Evolutionary conservation across 805 yeast genomes (phyloP), one percentile per base, ranked within the genome.

Genomic region (Saturnispora gosingensis): DNA sequence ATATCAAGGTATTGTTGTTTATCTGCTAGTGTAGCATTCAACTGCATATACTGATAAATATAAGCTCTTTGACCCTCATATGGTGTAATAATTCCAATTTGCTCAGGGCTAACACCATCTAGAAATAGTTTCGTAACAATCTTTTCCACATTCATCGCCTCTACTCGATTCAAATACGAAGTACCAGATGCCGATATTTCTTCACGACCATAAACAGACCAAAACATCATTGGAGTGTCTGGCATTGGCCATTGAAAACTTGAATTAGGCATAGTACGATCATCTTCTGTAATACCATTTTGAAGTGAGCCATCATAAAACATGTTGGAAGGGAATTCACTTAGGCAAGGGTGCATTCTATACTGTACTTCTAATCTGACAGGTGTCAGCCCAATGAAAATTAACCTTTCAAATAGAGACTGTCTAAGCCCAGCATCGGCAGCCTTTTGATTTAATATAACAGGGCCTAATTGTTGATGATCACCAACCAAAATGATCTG

Each of bases 391-490:
- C 96, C 96, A 54, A 88, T 74, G 13, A 82, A 72, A 36, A 90
- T 83, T 54, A 90, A 72, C 59, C 98, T 77, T 67, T 91, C 97
- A 67, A 90, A 90, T 49, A 90, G 70, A 1, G 97, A 88, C 63
- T 87, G 95, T 54, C 77, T 78, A 51, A 91, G 74, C 24, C 97
- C 97, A 0, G 96, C 96, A 55, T 83, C 83, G 16, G 84, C 88
- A 3, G 96, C 96, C 58, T 77, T 76, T 59, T 80, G 78, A 58
- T 87, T 88, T 51, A 87, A 67, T 46, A 91, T 84, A 24, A 89
- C 95, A 0, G 98, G 97, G 1, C 97, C 97, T 57, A 90, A 73
- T 71, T 90, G 98, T 69, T 88, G 91, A 68, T 91, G 97, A 66
- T 90, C 98, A 62, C 98, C 98, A 40, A 69, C 97, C 34, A 90